Percentiles rank a stretch among this genome's conserved stretches.
Evolutionary conservation across 495 filamentous ascomycete genomes (phyloP).

Genomic region (Parathielavia appendiculata): DNA sequence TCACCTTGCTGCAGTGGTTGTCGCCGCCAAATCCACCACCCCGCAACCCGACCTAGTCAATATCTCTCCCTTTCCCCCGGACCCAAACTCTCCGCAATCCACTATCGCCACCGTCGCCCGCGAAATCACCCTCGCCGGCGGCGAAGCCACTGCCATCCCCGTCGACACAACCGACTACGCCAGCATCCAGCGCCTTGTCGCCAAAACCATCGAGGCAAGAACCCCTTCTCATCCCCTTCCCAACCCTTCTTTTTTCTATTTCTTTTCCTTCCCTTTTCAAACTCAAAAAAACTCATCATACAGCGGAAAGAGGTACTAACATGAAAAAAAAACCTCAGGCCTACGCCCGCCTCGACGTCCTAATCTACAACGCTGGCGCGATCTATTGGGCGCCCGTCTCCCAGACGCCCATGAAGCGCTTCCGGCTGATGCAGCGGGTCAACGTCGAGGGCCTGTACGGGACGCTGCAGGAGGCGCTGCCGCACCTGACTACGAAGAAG

Average conservation of each 20-base stretch:
- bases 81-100: conserved; percentile 73
- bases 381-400: conserved; percentile 81
- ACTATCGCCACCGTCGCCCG: conserved; percentile 80
- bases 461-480: conserved; percentile 60
- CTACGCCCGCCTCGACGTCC: conserved; percentile 63
- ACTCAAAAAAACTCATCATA: not conserved
- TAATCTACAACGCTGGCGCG: conserved; percentile 80
- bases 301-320: too few species aligned
- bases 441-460: conserved; percentile 74
- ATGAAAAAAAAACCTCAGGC: too few species aligned
- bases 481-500: conserved; percentile 40
- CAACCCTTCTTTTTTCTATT: too few species aligned
- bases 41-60: conserved; percentile 56
- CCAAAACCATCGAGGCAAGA: conserved; percentile 51
- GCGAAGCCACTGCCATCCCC: conserved; percentile 58
- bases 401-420: conserved; percentile 70
- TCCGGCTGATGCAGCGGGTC: conserved; percentile 75
- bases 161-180: conserved; percentile 64
- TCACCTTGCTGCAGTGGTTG: conserved; percentile 66
- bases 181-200: conserved; percentile 59
- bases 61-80: conserved; percentile 62
- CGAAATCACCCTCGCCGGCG: conserved; percentile 66
- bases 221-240: not conserved
- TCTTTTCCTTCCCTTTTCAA: not conserved
- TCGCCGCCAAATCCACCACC: conserved; percentile 74